Percentiles rank a stretch among this genome's conserved stretches.
Evolutionary conservation across 169 alveolate genomes (phyloP).

Genomic region (Theileria parva): DNA sequence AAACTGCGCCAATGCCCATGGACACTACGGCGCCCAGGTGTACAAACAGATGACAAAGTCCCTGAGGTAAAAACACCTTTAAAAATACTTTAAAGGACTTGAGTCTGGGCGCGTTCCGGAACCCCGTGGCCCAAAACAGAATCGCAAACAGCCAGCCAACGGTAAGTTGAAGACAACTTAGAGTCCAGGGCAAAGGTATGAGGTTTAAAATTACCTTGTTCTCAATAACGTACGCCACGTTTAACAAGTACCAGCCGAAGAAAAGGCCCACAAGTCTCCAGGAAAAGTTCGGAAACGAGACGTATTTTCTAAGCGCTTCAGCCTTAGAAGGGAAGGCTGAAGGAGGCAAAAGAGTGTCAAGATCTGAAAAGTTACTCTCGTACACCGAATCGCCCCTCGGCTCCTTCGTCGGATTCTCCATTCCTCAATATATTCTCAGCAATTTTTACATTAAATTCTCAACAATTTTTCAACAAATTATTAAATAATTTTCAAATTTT

Average conservation of each 20-base stretch:
- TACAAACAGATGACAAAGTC: conserved; percentile 77
- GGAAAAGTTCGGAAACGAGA: conserved; percentile 11
- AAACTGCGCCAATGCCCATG: conserved; percentile 81
- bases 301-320: not conserved
- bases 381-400: not conserved
- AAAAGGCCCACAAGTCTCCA: conserved; percentile 7
- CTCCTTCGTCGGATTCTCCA: conserved; percentile 3
- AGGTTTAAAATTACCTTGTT: conserved; percentile 72
- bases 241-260: conserved; percentile 76
- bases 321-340: conserved; percentile 48
- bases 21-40: conserved; percentile 83
- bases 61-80: conserved; percentile 73
- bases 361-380: conserved; percentile 18
- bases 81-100: conserved; percentile 58
- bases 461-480: too few relatives aligned
- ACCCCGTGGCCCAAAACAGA: conserved; percentile 60
- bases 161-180: conserved; percentile 73
- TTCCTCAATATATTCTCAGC: not conserved
- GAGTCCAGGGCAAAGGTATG: conserved; percentile 77
- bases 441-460: too few relatives aligned
- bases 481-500: too few relatives aligned
- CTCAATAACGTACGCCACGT: conserved; percentile 75
- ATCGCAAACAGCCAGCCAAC: conserved; percentile 70
- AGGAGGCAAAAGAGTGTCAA: conserved; percentile 36
- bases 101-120: conserved; percentile 51